Conservation (phyloP, 1,284 basidiomycete genomes). For the Schizophyllum commune region DNA sequence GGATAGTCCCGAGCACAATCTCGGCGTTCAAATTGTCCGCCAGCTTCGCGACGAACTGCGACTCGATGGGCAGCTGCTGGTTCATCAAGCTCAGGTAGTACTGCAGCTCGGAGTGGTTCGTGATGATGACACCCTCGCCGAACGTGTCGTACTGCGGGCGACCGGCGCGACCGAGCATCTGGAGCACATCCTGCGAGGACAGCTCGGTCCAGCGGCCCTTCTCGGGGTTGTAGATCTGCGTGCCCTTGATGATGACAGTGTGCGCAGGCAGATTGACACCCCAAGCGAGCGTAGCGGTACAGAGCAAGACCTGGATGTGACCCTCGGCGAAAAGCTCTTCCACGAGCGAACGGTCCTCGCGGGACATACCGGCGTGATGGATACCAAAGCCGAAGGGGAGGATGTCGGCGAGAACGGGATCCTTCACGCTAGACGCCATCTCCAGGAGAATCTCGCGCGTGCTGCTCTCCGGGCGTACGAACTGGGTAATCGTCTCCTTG, state of each 20-base stretch:
- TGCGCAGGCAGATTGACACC: constrained; percentile 98
- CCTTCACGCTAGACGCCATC: constrained; percentile 81
- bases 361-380: constrained; percentile 98
- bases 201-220: constrained; percentile 97
- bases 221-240: constrained; percentile 98
- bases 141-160: constrained; percentile 97
- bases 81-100: constrained; percentile 94
- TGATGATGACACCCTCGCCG: constrained; percentile 98
- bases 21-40: constrained; percentile 98
- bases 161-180: constrained; percentile 98
- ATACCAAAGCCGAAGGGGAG: constrained; percentile 97
- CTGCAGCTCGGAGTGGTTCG: constrained; percentile 94
- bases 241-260: constrained; percentile 98
- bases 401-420: constrained; percentile 81
- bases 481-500: constrained; percentile 92
- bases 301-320: constrained; percentile 91
- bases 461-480: constrained; percentile 88
- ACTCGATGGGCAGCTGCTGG: constrained; percentile 95
- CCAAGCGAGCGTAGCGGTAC: constrained; percentile 98
- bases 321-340: constrained; percentile 95
- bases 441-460: constrained; percentile 82
- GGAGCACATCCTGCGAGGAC: constrained; percentile 93
- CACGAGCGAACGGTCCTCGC: constrained; percentile 87
- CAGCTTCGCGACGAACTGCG: constrained; percentile 87
- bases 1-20: constrained; percentile 91